Conservation (phyloP, 805 yeast genomes). For the Komagataella mondaviorum region DNA sequence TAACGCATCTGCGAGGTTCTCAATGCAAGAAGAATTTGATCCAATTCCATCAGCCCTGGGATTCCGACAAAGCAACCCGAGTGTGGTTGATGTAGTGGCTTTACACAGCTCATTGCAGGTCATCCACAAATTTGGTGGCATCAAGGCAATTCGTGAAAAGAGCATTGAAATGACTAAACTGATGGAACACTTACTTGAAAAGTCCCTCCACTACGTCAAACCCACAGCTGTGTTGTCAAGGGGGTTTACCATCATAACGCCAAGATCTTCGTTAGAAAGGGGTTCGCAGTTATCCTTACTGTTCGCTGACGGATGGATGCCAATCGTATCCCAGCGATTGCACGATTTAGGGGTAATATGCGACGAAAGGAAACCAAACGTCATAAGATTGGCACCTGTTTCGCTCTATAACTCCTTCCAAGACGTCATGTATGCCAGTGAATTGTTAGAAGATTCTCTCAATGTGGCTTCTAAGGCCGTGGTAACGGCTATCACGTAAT, state of each 20-base stretch:
- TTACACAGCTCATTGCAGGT: slow-evolving; percentile 53
- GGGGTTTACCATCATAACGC: slow-evolving; percentile 66
- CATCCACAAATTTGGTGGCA: slow-evolving; percentile 50
- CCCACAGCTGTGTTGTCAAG: slow-evolving; percentile 5
- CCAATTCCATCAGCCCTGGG: slow-evolving; percentile 84
- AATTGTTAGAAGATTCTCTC: slow-evolving; percentile 28
- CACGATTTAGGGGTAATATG: slow-evolving; percentile 52
- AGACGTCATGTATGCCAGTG: slow-evolving; percentile 40
- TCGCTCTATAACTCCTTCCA: slow-evolving; percentile 71
- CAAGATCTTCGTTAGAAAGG: slow-evolving; percentile 37
- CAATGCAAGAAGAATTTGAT: slow-evolving; percentile 65
- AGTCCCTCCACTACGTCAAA: slow-evolving; percentile 28
- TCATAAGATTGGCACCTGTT: slow-evolving; percentile 78
- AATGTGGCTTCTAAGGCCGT: slow-evolving; percentile 3
- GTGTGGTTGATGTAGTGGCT: slow-evolving; percentile 74
- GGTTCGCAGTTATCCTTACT: slow-evolving; percentile 79
- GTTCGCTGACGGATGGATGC: slow-evolving; percentile 30
- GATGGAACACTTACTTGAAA: slow-evolving; percentile 31
- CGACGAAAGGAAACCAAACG: slow-evolving; percentile 85
- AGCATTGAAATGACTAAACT: slow-evolving; percentile 44
- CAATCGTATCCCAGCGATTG: slow-evolving; percentile 48
- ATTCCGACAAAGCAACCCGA: slow-evolving; percentile 82
- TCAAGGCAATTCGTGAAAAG: slow-evolving; percentile 38
- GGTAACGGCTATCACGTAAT: not conserved
- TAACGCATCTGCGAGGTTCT: slow-evolving; percentile 51